Percentiles rank a stretch among this genome's conserved stretches.
Conservation (phyloP, 768 basidiomycete genomes). For the Psilocybe subaeruginosa region DNA sequence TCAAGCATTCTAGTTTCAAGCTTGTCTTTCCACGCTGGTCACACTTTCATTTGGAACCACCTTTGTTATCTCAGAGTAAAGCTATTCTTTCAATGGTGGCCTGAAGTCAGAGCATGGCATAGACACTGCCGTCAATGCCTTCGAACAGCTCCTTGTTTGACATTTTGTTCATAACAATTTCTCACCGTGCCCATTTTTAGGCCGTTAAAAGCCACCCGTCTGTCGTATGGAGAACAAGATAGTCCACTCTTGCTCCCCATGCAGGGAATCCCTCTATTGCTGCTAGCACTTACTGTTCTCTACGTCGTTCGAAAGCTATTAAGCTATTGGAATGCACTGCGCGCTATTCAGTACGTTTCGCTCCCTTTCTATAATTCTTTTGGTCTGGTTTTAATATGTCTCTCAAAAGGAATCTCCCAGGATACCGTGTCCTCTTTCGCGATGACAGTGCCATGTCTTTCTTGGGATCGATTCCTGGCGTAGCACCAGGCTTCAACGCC, state of each 20-base stretch:
- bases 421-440: constrained; percentile 2
- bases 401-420: background rate
- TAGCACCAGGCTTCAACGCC: background rate
- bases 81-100: too few relatives aligned
- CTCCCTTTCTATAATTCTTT: background rate
- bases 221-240: background rate
- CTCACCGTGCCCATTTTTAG: background rate
- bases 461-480: background rate
- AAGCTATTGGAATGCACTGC: background rate
- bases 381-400: background rate
- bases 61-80: too few relatives aligned
- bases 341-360: background rate
- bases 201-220: background rate
- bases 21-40: too few relatives aligned
- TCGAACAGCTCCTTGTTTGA: too few relatives aligned
- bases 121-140: too few relatives aligned
- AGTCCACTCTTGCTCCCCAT: background rate
- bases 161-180: too few relatives aligned
- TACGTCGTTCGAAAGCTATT: background rate
- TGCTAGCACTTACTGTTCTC: background rate
- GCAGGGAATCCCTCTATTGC: background rate
- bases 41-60: too few relatives aligned
- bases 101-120: too few relatives aligned
- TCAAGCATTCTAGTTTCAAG: too few relatives aligned
- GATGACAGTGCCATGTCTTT: background rate